Conservation (phyloP, 2,329 filamentous ascomycete genomes). For the Periconia sp. region DNA sequence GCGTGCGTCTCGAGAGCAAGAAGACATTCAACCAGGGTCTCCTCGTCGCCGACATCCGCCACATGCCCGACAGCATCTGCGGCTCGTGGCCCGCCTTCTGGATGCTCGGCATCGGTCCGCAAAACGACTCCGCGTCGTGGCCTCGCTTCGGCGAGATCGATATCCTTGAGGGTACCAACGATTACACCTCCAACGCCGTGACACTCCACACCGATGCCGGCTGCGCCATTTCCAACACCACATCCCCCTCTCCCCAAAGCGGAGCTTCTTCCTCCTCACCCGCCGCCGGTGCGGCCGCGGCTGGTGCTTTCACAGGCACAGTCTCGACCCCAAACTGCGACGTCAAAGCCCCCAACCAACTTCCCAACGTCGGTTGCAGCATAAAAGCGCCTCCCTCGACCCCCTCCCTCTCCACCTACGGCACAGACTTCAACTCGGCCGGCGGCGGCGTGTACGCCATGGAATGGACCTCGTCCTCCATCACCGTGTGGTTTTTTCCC, state of each 20-base stretch:
- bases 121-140: slow-evolving; percentile 5
- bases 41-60: slow-evolving; percentile 34
- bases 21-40: slow-evolving; percentile 34
- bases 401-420: slow-evolving; percentile 29
- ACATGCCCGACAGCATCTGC: slow-evolving; percentile 38
- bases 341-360: slow-evolving; percentile 28
- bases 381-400: slow-evolving; percentile 41
- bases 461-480: slow-evolving; percentile 39
- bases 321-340: slow-evolving; percentile 52
- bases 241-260: neutral
- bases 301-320: slow-evolving; percentile 44
- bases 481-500: slow-evolving; percentile 49
- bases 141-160: slow-evolving; percentile 39
- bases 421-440: slow-evolving; percentile 33
- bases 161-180: slow-evolving; percentile 41
- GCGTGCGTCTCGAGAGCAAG: slow-evolving; percentile 34
- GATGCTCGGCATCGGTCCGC: slow-evolving; percentile 28
- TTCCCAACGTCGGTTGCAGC: slow-evolving; percentile 40
- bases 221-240: slow-evolving; percentile 24
- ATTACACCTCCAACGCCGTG: slow-evolving; percentile 25
- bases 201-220: slow-evolving; percentile 35
- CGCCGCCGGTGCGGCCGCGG: too few relatives aligned
- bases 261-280: neutral
- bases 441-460: slow-evolving; percentile 46
- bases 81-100: slow-evolving; percentile 40